Conservation (phyloP, 2,329 filamentous ascomycete species). For the Apiospora kogelbergensis region DNA sequence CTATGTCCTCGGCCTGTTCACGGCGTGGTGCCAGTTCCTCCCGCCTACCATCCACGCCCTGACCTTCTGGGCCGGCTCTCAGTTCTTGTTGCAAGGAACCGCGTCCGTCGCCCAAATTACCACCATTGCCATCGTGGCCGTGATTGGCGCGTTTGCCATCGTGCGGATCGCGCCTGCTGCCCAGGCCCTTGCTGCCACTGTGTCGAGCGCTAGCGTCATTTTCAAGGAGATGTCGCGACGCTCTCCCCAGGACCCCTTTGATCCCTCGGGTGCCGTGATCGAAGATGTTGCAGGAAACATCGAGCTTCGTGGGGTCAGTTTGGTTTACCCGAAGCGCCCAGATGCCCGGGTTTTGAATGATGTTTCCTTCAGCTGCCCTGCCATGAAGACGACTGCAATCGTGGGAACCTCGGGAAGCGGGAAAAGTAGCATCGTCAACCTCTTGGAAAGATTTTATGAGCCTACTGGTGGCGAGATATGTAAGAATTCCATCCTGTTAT, state of each 20-base stretch:
- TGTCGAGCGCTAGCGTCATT: conserved; percentile 35
- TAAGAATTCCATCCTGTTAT: neutral
- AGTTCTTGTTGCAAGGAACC: conserved; percentile 12
- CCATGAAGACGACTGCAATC: conserved; percentile 44
- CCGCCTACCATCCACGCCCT: conserved; percentile 12
- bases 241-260: conserved; percentile 38
- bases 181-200: conserved; percentile 39
- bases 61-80: conserved; percentile 17
- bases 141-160: conserved; percentile 42
- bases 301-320: conserved; percentile 40
- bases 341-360: conserved; percentile 40
- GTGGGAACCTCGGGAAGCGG: conserved; percentile 25
- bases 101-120: conserved; percentile 35
- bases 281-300: conserved; percentile 31
- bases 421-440: conserved; percentile 73
- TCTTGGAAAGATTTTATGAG: conserved; percentile 89
- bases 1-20: conserved; percentile 10
- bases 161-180: conserved; percentile 45
- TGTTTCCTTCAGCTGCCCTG: conserved; percentile 42
- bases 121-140: conserved; percentile 59
- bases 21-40: conserved; percentile 12
- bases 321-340: conserved; percentile 46
- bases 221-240: conserved; percentile 38
- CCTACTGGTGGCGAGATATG: conserved; percentile 67
- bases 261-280: conserved; percentile 25